phyloP scores from a whole-genome alignment of 2,329 filamentous ascomycete genomes.

The Mycocentrospora acerina region DNA sequence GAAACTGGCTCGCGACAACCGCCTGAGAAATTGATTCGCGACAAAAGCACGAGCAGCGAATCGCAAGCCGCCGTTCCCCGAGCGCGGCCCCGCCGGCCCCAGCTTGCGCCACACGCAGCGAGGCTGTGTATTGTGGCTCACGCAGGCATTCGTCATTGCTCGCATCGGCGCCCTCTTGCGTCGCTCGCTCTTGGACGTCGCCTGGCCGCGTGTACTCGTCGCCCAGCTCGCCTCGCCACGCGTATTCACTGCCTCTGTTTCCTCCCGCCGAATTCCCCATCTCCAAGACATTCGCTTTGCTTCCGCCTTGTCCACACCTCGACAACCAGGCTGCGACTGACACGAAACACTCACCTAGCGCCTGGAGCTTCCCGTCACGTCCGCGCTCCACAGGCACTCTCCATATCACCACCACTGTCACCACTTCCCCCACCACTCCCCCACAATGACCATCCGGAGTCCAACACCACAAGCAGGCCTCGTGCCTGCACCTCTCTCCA shows the following conservation, averaged over 20 bases:
- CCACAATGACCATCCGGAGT: constrained; percentile 50
- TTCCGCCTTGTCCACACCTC: constrained; percentile 3
- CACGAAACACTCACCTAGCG: constrained; percentile 3
- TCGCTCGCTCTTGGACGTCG: not conserved
- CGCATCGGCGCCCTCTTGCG: not conserved
- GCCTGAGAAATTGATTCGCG: too few relatives aligned
- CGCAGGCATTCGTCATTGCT: constrained; percentile 8
- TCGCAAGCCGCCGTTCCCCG: not conserved
- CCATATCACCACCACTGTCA: constrained; percentile 5
- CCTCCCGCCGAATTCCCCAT: not conserved
- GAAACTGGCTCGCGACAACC: too few relatives aligned
- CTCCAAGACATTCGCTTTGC: too few relatives aligned
- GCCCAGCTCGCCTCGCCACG: too few relatives aligned
- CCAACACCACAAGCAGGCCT: constrained; percentile 38
- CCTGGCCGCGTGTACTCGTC: too few relatives aligned
- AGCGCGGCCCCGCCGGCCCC: not conserved
- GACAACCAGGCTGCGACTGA: constrained; percentile 5
- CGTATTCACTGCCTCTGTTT: too few relatives aligned
- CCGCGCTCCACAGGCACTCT: constrained; percentile 2
- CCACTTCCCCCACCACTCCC: constrained; percentile 3
- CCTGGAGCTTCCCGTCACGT: constrained; percentile 8
- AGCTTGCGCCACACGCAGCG: not conserved
- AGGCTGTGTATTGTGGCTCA: constrained; percentile 2
- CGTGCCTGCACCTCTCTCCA: constrained; percentile 44
- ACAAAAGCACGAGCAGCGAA: too few relatives aligned